Evolutionary conservation across 2,329 filamentous ascomycete species (phyloP), one percentile per base, ranked within the genome.

Genomic region (Zymoseptoria pseudotritici): DNA sequence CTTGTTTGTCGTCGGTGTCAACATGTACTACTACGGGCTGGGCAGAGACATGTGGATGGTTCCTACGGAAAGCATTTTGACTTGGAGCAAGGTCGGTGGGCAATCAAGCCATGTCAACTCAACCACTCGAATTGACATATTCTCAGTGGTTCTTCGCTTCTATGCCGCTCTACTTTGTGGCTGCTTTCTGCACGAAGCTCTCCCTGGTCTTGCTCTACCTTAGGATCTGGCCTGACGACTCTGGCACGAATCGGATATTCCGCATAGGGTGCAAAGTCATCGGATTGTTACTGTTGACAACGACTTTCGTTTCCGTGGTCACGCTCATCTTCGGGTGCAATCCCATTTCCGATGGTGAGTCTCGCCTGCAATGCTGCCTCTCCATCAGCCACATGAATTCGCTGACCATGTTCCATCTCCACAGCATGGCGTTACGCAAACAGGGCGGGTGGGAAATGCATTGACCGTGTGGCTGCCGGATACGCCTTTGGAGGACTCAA

Each of bases 181-280:
- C 57, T 0, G 59, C 57, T 3, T 65, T 58, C 53, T 51, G 46
- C 21, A 60, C 55, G 4, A 62, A 65, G 22, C 51, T 65, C 4
- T 65, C 63, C 17, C 54, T 65, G 11, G 55, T 63, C 2, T 49
- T 61, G 1, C 57, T 65, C 6, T 65, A 63, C 13, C 58, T 65
- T 7, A 58, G 63, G 7, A 60, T 65, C 26, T 61, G 59, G 59
- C 20, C 46, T 3, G 26, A 19, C 10, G 29, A 29, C n/a, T n/a
- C 52, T n/a, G 56, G 54, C 9, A 49, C 49, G 13, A 36, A 21
- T 17, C 57, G 58, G 3, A 56, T 42, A 42, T 63, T 65, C 19
- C 63, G 61, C 3, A 52, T 54, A 17, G 46, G 46, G 9, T 63
- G 63, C 53, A 59, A 55, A 54, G 50, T 46, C 17, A 55, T 60